Conservation (phyloP, 2,329 filamentous ascomycete genomes). For the Penicillium nordicum region DNA sequence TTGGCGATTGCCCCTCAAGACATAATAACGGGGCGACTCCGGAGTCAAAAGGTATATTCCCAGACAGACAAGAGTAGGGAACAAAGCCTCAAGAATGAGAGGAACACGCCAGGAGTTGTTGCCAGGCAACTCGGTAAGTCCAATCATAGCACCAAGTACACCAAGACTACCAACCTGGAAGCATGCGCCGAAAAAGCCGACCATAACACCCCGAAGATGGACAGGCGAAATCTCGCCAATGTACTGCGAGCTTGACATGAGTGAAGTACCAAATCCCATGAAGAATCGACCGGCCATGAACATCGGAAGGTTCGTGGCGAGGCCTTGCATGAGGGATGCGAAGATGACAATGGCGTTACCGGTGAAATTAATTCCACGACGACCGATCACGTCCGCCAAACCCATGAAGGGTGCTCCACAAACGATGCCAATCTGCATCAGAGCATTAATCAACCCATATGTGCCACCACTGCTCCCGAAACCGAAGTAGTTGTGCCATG, state of each 20-base stretch:
- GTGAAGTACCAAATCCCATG: constrained; percentile 37
- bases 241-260: constrained; percentile 41
- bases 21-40: constrained; percentile 37
- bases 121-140: constrained; percentile 37
- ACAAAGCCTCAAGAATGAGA: constrained; percentile 47
- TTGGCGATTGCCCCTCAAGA: constrained; percentile 34
- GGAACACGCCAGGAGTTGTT: constrained; percentile 41
- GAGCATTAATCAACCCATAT: constrained; percentile 46
- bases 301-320: constrained; percentile 25
- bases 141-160: constrained; percentile 46
- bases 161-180: constrained; percentile 46
- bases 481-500: constrained; percentile 47
- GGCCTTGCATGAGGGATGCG: constrained; percentile 43
- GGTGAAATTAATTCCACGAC: constrained; percentile 49
- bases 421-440: constrained; percentile 49
- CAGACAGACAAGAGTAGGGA: constrained; percentile 47
- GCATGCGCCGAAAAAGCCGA: constrained; percentile 49
- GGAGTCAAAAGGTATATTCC: constrained; percentile 43
- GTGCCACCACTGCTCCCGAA: constrained; percentile 42
- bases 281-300: constrained; percentile 42
- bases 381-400: constrained; percentile 52
- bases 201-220: constrained; percentile 43
- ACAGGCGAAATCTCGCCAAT: constrained; percentile 37
- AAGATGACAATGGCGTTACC: constrained; percentile 47
- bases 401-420: constrained; percentile 50